Evolutionary conservation across 257 asterid genomes (phyloP).

Genomic region (Petunia axillaris): DNA sequence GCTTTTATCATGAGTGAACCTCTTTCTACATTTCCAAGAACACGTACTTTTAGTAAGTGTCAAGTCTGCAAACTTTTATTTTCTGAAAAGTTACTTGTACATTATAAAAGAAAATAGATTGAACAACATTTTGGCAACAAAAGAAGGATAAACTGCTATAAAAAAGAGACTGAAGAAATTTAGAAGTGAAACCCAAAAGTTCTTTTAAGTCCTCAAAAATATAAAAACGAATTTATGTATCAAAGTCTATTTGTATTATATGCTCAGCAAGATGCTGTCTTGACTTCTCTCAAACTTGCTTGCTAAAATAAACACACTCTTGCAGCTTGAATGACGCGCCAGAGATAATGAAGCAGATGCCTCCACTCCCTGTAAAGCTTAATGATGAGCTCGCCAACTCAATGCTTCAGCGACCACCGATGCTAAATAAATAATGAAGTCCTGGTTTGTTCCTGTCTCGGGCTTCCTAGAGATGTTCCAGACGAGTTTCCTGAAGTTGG

Average conservation of each 20-base stretch:
- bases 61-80: not conserved
- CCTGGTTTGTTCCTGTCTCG: slow-evolving; percentile 9
- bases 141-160: not conserved
- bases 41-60: not conserved
- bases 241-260: not conserved
- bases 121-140: not conserved
- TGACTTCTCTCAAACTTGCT: not conserved
- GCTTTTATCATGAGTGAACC: not conserved
- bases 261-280: not conserved
- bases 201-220: not conserved
- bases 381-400: slow-evolving; percentile 67
- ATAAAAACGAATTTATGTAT: not conserved
- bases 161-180: not conserved
- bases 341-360: slow-evolving; percentile 78
- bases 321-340: slow-evolving; percentile 70
- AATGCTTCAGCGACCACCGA: slow-evolving; percentile 50
- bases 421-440: slow-evolving; percentile 47
- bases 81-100: not conserved
- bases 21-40: not conserved
- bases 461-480: slow-evolving; percentile 31
- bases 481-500: slow-evolving; percentile 21
- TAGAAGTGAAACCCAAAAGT: not conserved
- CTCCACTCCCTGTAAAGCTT: slow-evolving; percentile 78
- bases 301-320: slow-evolving; percentile 29
- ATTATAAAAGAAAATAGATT: not conserved